Evolutionary conservation across 2,329 filamentous ascomycete genomes (phyloP).

Genomic region (Fusarium solani-melongenae): DNA sequence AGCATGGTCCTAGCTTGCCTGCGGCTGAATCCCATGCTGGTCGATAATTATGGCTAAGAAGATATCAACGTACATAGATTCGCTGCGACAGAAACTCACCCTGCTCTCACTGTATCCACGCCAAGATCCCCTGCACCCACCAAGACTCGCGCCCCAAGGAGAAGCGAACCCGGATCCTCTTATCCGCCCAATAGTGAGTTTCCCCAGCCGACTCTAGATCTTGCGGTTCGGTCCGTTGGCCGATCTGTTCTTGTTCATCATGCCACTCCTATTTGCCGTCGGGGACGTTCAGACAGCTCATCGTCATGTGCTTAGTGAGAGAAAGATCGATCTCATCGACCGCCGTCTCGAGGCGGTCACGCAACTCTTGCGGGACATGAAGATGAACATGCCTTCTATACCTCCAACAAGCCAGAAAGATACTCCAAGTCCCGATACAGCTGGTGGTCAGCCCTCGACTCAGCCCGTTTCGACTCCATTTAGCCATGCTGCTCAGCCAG

Average conservation of each 20-base stretch:
- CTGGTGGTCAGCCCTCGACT: slow-evolving; percentile 25
- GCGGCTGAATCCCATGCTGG: not conserved
- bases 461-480: slow-evolving; percentile 31
- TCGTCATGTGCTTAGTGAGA: slow-evolving; percentile 42
- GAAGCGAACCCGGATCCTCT: slow-evolving; percentile 50
- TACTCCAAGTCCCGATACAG: slow-evolving; percentile 22
- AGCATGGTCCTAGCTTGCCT: not conserved
- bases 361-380: slow-evolving; percentile 49
- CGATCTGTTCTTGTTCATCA: not conserved
- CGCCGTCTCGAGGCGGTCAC: slow-evolving; percentile 49
- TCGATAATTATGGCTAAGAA: slow-evolving; percentile 9
- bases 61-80: slow-evolving; percentile 39
- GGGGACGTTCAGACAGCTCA: not conserved
- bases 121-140: slow-evolving; percentile 52
- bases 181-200: slow-evolving; percentile 53
- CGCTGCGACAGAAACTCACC: slow-evolving; percentile 52
- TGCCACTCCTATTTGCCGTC: not conserved
- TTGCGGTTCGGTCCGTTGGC: not conserved
- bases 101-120: slow-evolving; percentile 50
- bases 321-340: slow-evolving; percentile 53
- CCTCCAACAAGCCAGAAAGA: slow-evolving; percentile 18
- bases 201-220: not conserved
- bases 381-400: slow-evolving; percentile 34
- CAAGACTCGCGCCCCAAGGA: slow-evolving; percentile 47
- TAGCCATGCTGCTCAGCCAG: slow-evolving; percentile 27